phyloP scores from a whole-genome alignment of 176 grass and related monocot species.

The Paspalum vaginatum region DNA sequence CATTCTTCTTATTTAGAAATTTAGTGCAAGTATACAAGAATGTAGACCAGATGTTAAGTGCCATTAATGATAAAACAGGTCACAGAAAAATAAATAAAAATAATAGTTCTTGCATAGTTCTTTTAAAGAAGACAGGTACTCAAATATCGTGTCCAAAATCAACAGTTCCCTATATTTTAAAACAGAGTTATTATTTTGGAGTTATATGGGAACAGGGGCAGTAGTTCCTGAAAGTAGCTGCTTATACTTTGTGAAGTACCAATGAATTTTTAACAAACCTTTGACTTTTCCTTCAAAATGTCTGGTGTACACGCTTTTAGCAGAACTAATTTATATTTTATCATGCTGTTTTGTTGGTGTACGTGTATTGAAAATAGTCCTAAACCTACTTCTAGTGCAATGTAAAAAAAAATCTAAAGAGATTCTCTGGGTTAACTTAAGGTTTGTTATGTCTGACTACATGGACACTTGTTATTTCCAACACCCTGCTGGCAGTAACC shows the following conservation, averaged over 20 bases:
- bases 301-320: background rate
- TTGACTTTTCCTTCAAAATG: background rate
- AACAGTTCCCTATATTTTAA: background rate
- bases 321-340: background rate
- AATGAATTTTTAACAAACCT: conserved; percentile 8
- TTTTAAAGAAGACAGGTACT: too few species aligned
- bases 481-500: background rate
- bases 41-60: too few species aligned
- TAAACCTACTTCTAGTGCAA: background rate
- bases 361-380: background rate
- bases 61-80: too few species aligned
- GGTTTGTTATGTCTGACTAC: background rate
- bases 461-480: background rate
- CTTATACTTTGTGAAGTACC: conserved; percentile 27
- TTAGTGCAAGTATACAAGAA: too few species aligned
- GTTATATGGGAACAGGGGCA: conserved; percentile 8
- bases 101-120: too few species aligned
- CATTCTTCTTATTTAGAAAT: too few species aligned
- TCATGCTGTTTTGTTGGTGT: background rate
- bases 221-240: conserved; percentile 24
- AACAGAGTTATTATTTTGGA: background rate
- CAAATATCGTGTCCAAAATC: background rate
- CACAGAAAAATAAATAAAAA: too few species aligned
- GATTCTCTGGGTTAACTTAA: background rate
- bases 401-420: background rate